Percentiles rank a stretch among this genome's conserved stretches.
phyloP scores from a whole-genome alignment of 2,329 filamentous ascomycete species.

The Trichoderma asperellum region DNA sequence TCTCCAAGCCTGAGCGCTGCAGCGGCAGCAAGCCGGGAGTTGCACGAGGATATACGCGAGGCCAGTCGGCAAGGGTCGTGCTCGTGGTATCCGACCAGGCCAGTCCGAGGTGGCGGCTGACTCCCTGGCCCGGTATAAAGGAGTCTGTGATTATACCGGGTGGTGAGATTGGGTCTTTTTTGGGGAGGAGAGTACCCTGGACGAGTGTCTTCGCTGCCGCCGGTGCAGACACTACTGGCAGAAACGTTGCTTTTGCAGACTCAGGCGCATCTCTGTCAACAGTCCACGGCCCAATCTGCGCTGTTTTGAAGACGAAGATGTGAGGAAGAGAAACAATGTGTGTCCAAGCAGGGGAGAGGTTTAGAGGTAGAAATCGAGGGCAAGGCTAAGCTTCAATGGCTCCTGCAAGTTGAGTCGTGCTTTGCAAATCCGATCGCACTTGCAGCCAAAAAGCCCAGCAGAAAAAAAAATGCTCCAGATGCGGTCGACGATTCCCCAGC shows the following conservation, averaged over 20 bases:
- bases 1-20: conserved; percentile 12
- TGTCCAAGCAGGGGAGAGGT: neutral
- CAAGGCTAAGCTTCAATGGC: neutral
- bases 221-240: neutral
- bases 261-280: conserved; percentile 3
- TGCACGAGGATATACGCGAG: conserved; percentile 19
- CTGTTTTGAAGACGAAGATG: neutral
- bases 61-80: conserved; percentile 17
- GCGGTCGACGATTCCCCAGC: conserved; percentile 1
- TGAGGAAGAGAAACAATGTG: neutral
- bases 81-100: conserved; percentile 8
- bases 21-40: conserved; percentile 15
- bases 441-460: neutral
- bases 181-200: neutral
- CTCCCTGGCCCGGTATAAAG: conserved; percentile 15
- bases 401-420: neutral
- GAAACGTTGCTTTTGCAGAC: conserved; percentile 10
- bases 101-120: conserved; percentile 15
- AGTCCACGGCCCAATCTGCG: neutral
- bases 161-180: conserved; percentile 8
- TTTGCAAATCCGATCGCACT: neutral
- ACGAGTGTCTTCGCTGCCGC: neutral
- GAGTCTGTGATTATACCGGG: conserved; percentile 15
- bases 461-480: neutral
- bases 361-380: neutral